These are phyloP conservation scores for Bisporella sp. DNA, from an alignment of 2,329 filamentous ascomycete genomes.

Conservation along the genomic window DNA sequence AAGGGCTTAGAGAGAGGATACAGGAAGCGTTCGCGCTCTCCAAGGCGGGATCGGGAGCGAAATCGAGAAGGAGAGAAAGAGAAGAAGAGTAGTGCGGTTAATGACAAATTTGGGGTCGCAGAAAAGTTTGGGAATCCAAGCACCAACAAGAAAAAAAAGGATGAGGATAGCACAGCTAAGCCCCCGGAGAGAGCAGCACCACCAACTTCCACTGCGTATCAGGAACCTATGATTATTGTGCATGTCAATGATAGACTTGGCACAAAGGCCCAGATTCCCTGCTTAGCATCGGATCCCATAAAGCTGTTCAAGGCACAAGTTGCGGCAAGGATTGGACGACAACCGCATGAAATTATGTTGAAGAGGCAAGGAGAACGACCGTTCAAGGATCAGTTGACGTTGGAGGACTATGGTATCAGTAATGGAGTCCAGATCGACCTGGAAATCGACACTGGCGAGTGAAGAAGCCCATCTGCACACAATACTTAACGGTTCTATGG, in stretches of 20 bases:
- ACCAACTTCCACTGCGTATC: conserved; percentile 17
- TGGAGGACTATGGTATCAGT: conserved; percentile 90
- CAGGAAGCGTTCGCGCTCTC: conserved; percentile 33
- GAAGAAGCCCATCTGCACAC: background rate
- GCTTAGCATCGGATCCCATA: conserved; percentile 76
- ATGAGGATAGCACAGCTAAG: conserved; percentile 9
- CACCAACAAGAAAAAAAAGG: conserved; percentile 16
- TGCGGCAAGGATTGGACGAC: conserved; percentile 78
- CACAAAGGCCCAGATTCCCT: conserved; percentile 91
- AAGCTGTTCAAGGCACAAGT: conserved; percentile 88
- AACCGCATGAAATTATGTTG: conserved; percentile 85
- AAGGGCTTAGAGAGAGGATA: conserved; percentile 47
- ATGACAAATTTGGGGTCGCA: conserved; percentile 24
- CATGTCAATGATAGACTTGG: conserved; percentile 92
- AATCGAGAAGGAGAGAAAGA: conserved; percentile 19
- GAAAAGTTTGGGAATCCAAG: conserved; percentile 7
- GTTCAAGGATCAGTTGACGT: conserved; percentile 82
- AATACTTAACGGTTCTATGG: no score
- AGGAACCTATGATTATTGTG: conserved; percentile 86
- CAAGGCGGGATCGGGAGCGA: conserved; percentile 24
- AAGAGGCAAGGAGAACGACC: conserved; percentile 88
- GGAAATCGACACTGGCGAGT: conserved; percentile 30
- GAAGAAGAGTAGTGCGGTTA: conserved; percentile 4
- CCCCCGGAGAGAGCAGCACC: conserved; percentile 16
- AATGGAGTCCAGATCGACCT: conserved; percentile 60